Evolutionary conservation across 352 stramenopile species (phyloP).

Genomic region (Phytophthora ramorum): DNA sequence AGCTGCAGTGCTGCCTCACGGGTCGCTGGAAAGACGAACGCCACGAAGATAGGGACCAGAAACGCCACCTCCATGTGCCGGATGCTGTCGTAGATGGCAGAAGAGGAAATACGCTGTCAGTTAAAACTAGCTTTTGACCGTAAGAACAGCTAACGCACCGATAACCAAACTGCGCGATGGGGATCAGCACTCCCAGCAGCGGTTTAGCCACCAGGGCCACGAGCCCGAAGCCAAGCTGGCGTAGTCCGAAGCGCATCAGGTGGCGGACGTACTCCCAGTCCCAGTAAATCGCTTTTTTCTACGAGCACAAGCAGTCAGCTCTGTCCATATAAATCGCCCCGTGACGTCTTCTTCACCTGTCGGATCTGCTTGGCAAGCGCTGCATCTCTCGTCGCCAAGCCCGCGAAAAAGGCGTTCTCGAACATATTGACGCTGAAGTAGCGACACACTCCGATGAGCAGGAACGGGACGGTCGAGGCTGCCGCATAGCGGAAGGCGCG

Average conservation of each 20-base stretch:
- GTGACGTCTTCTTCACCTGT: slow-evolving; percentile 30
- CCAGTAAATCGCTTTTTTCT: slow-evolving; percentile 74
- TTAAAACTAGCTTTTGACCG: too few species aligned
- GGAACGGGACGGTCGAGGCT: slow-evolving; percentile 60
- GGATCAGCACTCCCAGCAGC: slow-evolving; percentile 57
- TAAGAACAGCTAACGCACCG: slow-evolving; percentile 35
- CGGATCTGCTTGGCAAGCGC: slow-evolving; percentile 48
- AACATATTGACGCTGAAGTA: slow-evolving; percentile 70
- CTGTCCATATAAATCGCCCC: too few species aligned
- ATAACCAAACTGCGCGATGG: slow-evolving; percentile 66
- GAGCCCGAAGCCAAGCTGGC: slow-evolving; percentile 62
- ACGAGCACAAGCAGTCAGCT: neutral
- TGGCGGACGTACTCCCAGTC: slow-evolving; percentile 77
- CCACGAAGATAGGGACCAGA: slow-evolving; percentile 62
- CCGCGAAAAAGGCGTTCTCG: slow-evolving; percentile 79
- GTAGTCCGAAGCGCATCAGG: slow-evolving; percentile 48
- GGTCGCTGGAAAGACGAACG: slow-evolving; percentile 55
- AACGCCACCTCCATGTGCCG: slow-evolving; percentile 74
- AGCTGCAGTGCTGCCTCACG: slow-evolving; percentile 50
- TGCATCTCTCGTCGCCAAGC: slow-evolving; percentile 49
- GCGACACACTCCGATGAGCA: slow-evolving; percentile 60
- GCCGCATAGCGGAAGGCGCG: slow-evolving; percentile 60
- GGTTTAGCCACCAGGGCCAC: slow-evolving; percentile 58
- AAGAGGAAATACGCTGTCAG: neutral
- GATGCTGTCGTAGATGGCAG: slow-evolving; percentile 39